Evolutionary conservation across 345 rosid genomes (phyloP).

Genomic region (Dipteronia dyeriana): DNA sequence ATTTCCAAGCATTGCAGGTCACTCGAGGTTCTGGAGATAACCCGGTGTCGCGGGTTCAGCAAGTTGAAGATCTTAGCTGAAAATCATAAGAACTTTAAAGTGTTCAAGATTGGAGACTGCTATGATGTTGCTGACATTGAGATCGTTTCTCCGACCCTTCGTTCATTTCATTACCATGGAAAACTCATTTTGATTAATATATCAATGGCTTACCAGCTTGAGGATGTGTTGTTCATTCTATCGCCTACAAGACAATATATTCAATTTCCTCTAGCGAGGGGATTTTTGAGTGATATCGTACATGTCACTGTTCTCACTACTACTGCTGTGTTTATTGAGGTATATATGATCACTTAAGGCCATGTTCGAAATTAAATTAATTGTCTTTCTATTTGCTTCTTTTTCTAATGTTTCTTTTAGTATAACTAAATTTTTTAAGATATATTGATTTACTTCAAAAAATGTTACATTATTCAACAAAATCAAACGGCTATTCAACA

Average conservation of each 20-base stretch:
- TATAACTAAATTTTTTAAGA: too few species aligned
- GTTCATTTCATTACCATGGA: constrained; percentile 6
- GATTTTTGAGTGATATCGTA: background rate
- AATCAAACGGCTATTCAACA: too few species aligned
- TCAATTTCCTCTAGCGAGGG: background rate
- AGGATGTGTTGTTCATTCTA: constrained; percentile 13
- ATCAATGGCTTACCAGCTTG: background rate
- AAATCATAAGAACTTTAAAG: constrained; percentile 8
- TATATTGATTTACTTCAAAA: too few species aligned
- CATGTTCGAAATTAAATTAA: background rate
- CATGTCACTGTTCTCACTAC: constrained; percentile 16
- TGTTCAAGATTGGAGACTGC: constrained; percentile 19
- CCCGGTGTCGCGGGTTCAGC: background rate
- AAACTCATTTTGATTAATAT: background rate
- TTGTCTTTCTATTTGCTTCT: background rate
- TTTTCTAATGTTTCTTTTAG: too few species aligned
- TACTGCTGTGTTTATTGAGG: constrained; percentile 28
- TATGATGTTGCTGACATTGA: background rate
- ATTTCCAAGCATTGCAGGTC: background rate
- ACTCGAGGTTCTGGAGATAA: constrained; percentile 20
- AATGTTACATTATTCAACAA: too few species aligned
- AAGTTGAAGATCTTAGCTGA: constrained; percentile 1
- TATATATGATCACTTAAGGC: background rate
- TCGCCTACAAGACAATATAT: background rate
- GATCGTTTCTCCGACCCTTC: background rate